Evolutionary conservation across 139 green algal genomes (phyloP).

Genomic region (Chlorella ohadii): DNA sequence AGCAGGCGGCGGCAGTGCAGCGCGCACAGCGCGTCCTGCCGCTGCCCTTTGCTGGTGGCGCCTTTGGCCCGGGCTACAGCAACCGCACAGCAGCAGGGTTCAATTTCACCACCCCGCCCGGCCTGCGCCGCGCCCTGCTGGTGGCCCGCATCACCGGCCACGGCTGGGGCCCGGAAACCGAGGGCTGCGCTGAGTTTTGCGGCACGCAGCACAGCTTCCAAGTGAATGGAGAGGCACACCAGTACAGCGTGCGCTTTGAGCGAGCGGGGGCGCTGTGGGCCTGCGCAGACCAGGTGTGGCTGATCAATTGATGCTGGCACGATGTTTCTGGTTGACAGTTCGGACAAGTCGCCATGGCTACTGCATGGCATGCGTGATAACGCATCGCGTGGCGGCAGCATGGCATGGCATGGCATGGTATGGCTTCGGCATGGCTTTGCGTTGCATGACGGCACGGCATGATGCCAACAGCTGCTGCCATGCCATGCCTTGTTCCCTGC

Average conservation of each 20-base stretch:
- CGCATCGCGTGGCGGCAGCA: too few species aligned
- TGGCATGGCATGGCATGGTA: too few species aligned
- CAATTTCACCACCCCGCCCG: conserved; percentile 37
- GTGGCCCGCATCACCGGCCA: conserved; percentile 60
- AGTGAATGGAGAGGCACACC: conserved; percentile 47
- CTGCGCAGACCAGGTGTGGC: conserved; percentile 50
- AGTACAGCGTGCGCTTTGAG: conserved; percentile 36
- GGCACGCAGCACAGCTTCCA: conserved; percentile 48
- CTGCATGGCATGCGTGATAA: too few species aligned
- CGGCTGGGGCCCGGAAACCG: conserved; percentile 41
- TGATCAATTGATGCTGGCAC: too few species aligned
- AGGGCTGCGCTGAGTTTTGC: conserved; percentile 66
- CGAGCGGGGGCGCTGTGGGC: conserved; percentile 55
- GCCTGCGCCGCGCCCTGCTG: conserved; percentile 23
- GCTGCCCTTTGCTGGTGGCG: conserved; percentile 37
- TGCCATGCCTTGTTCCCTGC: too few species aligned
- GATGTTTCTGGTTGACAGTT: too few species aligned
- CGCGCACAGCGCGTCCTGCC: background rate
- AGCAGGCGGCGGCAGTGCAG: background rate
- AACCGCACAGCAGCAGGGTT: conserved; percentile 13
- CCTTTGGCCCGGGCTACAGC: conserved; percentile 49
- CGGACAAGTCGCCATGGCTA: too few species aligned
- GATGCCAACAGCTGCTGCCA: too few species aligned
- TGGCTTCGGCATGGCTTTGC: too few species aligned
- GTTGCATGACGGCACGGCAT: too few species aligned